These are phyloP conservation scores for Strobilomyces echinocephalus DNA, from an alignment of 768 basidiomycete species.

Conservation along the genomic window DNA sequence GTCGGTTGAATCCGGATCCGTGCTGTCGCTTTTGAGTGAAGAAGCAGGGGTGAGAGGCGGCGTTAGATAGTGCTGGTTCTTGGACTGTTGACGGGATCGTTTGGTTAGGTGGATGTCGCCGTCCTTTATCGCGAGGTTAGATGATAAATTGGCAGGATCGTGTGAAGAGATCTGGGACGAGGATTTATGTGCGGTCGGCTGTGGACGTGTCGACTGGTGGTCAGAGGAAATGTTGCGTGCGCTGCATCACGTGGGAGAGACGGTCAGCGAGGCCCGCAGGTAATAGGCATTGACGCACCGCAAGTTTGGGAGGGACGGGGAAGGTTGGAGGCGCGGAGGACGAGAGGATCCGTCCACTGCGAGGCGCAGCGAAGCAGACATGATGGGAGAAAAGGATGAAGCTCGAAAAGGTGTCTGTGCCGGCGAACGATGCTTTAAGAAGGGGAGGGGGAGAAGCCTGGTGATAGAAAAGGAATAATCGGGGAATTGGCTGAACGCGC, in stretches of 20 bases:
- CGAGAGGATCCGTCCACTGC: slow-evolving; percentile 23
- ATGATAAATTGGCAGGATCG: slow-evolving; percentile 9
- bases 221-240: slow-evolving; percentile 22
- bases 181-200: slow-evolving; percentile 16
- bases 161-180: slow-evolving; percentile 18
- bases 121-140: slow-evolving; percentile 13
- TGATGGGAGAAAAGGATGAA: slow-evolving; percentile 25
- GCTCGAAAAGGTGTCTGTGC: slow-evolving; percentile 29
- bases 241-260: slow-evolving; percentile 20
- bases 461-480: slow-evolving; percentile 32
- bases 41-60: slow-evolving; percentile 72
- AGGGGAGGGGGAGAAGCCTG: slow-evolving; percentile 28
- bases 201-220: slow-evolving; percentile 29
- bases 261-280: slow-evolving; percentile 3
- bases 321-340: slow-evolving; percentile 53
- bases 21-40: slow-evolving; percentile 38
- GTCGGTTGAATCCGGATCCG: slow-evolving; percentile 32
- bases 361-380: slow-evolving; percentile 24
- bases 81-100: slow-evolving; percentile 21
- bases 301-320: slow-evolving; percentile 68
- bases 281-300: slow-evolving; percentile 37
- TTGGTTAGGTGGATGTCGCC: slow-evolving; percentile 16
- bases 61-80: slow-evolving; percentile 44
- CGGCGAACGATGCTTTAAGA: slow-evolving; percentile 30
- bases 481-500: slow-evolving; percentile 27